Evolutionary conservation across 345 rosid species (phyloP), one percentile per base, ranked within the genome.

Genomic region (Reutealis trisperma): DNA sequence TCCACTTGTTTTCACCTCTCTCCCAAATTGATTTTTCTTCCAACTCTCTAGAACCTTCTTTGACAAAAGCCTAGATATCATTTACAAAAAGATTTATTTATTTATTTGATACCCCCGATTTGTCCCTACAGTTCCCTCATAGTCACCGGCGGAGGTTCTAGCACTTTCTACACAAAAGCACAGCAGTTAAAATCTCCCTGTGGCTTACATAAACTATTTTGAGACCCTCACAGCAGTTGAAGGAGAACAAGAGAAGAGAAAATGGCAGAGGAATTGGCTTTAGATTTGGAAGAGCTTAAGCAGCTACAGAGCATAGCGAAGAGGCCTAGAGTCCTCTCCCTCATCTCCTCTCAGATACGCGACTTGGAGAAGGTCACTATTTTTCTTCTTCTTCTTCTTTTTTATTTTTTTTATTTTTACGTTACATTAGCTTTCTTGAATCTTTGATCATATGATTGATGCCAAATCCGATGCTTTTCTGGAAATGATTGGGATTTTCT

Each of bases 211-310:
- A 34, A 34, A 34, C 37, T 1, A 27, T 27, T 0, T 27, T 0
- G 30, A 27, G 37, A 34, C 37, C 37, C 37, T 34, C 37, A 1
- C 37, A 34, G 2, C 37, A 1, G 6, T 22, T 42, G 25, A 32
- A 65, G 0, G 16, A 44, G 71, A 34, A 6, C 2, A 69, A 55
- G 25, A 21, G n/a, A 30, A 18, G 14, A 3, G 34, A n/a, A 62
- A 55, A 93, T 93, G 98, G 97, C 94, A 32, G 96, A 89, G 41
- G 91, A 90, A 30, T 12, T 85, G 57, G 79, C 79, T 25, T 77
- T 92, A 60, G 99, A 93, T 82, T 83, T 96, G 86, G 90, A 83
- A 58, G 99, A 96, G 86, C 91, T 96, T 0, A 90, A 68, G 77
- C 89, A 91, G 19, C 86, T 96, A 19, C 93, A 88, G 70, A 87